These are phyloP conservation scores for Raphanus raphanistrum DNA, from an alignment of 345 rosid genomes.

Conservation along the genomic window DNA sequence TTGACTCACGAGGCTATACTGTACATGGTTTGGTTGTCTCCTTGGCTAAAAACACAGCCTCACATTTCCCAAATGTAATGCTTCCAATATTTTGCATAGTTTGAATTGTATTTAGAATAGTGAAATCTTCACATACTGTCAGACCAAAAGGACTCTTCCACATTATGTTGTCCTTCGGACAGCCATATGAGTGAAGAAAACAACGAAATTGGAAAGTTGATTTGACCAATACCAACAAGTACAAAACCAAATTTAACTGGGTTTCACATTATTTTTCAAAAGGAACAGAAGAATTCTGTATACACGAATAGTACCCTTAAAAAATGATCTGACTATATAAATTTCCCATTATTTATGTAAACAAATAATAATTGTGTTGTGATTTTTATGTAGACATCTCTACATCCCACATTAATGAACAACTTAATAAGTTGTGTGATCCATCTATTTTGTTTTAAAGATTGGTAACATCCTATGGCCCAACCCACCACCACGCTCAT, in stretches of 20 bases:
- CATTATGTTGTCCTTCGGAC: conserved; percentile 18
- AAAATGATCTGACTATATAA: background rate
- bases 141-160: conserved; percentile 18
- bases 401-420: conserved; percentile 18
- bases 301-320: background rate
- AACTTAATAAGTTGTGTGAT: conserved; percentile 21
- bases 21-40: conserved; percentile 21
- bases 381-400: conserved; percentile 8
- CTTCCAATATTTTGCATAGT: conserved; percentile 20
- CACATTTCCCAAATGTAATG: conserved; percentile 29
- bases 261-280: conserved; percentile 1
- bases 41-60: background rate
- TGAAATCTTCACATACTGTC: conserved; percentile 17
- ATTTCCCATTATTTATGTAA: background rate
- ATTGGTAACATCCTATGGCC: conserved; percentile 20
- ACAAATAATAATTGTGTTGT: conserved; percentile 3
- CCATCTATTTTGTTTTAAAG: conserved; percentile 19
- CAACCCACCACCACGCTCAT: conserved; percentile 21
- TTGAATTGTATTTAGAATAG: conserved; percentile 3
- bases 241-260: conserved; percentile 9
- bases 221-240: conserved; percentile 25
- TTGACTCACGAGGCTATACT: conserved; percentile 33
- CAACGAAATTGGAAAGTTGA: background rate
- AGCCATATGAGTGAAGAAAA: conserved; percentile 8
- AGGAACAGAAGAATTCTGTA: background rate